Conservation (phyloP, 139 green algal species). For the Micractinium sp. region DNA sequence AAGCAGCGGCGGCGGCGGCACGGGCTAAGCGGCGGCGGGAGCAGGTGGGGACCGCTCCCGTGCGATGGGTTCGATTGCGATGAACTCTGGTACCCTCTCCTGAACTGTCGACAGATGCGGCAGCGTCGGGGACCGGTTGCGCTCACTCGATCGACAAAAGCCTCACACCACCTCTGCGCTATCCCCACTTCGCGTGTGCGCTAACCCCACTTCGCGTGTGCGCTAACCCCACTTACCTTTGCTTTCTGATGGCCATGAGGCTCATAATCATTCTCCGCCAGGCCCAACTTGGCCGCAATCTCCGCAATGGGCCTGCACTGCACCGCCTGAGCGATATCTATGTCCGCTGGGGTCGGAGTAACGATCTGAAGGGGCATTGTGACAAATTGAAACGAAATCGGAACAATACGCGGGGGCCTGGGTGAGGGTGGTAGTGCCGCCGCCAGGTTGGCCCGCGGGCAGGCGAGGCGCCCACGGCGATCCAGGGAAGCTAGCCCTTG, state of each 20-base stretch:
- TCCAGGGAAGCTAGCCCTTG: too few relatives aligned
- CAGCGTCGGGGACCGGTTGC: not conserved
- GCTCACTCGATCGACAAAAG: not conserved
- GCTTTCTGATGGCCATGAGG: constrained; percentile 89
- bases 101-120: not conserved
- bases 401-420: too few relatives aligned
- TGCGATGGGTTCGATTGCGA: not conserved
- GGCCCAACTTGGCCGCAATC: constrained; percentile 79
- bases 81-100: not conserved
- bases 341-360: constrained; percentile 46
- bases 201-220: too few relatives aligned
- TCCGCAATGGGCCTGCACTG: constrained; percentile 74
- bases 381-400: not conserved
- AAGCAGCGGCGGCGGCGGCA: not conserved
- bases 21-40: too few relatives aligned
- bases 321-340: constrained; percentile 90
- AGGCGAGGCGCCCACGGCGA: too few relatives aligned
- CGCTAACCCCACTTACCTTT: constrained; percentile 82
- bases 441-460: too few relatives aligned
- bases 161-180: not conserved
- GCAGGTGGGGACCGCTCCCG: not conserved
- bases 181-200: not conserved
- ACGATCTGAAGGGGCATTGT: constrained; percentile 7
- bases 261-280: constrained; percentile 81
- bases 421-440: too few relatives aligned